Percentiles rank a stretch among this genome's conserved stretches.
Evolutionary conservation across 2,329 filamentous ascomycete genomes (phyloP).

Genomic region (Talaromyces marneffei): DNA sequence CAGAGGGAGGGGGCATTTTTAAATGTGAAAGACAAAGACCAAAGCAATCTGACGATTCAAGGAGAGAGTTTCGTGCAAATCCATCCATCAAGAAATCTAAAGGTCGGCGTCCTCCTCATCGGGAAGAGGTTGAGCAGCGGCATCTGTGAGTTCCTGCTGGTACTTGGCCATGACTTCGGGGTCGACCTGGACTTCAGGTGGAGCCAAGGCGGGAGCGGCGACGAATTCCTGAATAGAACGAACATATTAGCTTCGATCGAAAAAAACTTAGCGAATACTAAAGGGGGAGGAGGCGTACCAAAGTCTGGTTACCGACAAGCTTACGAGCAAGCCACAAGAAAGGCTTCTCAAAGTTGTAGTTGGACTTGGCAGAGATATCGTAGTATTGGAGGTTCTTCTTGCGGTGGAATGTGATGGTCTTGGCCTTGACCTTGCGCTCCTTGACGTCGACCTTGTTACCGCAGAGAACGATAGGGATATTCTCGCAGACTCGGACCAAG

Average conservation of each 20-base stretch:
- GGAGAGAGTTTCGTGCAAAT: constrained; percentile 11
- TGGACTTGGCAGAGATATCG: constrained; percentile 98
- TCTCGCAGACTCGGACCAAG: constrained; percentile 97
- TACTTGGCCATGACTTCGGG: constrained; percentile 54
- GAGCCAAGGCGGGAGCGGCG: constrained; percentile 87
- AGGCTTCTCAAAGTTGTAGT: constrained; percentile 99
- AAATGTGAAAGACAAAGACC: constrained; percentile 22
- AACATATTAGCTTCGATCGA: not conserved
- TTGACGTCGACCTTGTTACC: constrained; percentile 99
- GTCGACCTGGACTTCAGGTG: constrained; percentile 87
- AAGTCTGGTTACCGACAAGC: constrained; percentile 84
- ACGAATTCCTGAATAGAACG: constrained; percentile 71
- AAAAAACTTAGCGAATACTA: not conserved
- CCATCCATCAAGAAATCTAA: constrained; percentile 27
- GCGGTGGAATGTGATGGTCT: constrained; percentile 99
- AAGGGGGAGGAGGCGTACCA: constrained; percentile 54
- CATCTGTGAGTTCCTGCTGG: constrained; percentile 79
- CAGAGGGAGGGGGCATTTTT: constrained; percentile 15
- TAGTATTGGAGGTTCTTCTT: constrained; percentile 99
- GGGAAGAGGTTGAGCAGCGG: constrained; percentile 77
- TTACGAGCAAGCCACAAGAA: constrained; percentile 99
- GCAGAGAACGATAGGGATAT: constrained; percentile 95
- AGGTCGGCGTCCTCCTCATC: constrained; percentile 78
- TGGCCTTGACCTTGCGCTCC: constrained; percentile 99
- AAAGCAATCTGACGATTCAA: constrained; percentile 22